Evolutionary conservation across 148 eudicot genomes (phyloP).

Genomic region (Arbutus unedo): DNA sequence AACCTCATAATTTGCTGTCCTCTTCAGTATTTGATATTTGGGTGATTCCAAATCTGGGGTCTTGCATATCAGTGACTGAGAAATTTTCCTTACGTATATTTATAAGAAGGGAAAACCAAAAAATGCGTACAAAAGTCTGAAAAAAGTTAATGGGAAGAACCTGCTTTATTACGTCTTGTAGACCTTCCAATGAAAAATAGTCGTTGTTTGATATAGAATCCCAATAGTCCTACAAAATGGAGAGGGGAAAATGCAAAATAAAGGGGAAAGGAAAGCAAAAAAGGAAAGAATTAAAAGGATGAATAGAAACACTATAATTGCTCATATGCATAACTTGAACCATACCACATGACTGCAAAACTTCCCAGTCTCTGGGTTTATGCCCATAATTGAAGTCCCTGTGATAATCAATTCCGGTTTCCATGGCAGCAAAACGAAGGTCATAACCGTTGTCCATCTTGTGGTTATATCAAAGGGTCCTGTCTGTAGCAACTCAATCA

Average conservation of each 20-base stretch:
- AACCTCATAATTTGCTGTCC: conserved; percentile 82
- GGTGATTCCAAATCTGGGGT: conserved; percentile 93
- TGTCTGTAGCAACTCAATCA: conserved; percentile 66
- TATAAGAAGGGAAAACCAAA: background rate
- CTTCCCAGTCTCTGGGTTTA: conserved; percentile 77
- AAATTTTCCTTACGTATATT: background rate
- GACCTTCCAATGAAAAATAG: conserved; percentile 83
- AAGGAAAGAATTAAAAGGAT: background rate
- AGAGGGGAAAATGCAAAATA: background rate
- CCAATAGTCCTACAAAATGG: conserved; percentile 74
- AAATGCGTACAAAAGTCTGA: background rate
- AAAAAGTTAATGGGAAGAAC: conserved; percentile 25
- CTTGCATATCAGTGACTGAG: conserved; percentile 72
- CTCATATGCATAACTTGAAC: background rate
- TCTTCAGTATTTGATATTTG: conserved; percentile 72
- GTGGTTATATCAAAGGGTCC: conserved; percentile 91
- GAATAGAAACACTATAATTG: background rate
- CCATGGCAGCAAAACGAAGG: conserved; percentile 78
- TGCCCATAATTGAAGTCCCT: conserved; percentile 92
- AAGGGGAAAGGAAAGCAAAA: no score
- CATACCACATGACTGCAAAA: conserved; percentile 88
- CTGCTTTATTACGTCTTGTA: conserved; percentile 78
- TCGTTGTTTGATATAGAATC: conserved; percentile 79
- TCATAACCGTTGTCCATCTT: conserved; percentile 96
- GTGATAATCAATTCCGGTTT: conserved; percentile 90